phyloP scores from a whole-genome alignment of 1,284 basidiomycete species.

The Ceratobasidium theobromae region DNA sequence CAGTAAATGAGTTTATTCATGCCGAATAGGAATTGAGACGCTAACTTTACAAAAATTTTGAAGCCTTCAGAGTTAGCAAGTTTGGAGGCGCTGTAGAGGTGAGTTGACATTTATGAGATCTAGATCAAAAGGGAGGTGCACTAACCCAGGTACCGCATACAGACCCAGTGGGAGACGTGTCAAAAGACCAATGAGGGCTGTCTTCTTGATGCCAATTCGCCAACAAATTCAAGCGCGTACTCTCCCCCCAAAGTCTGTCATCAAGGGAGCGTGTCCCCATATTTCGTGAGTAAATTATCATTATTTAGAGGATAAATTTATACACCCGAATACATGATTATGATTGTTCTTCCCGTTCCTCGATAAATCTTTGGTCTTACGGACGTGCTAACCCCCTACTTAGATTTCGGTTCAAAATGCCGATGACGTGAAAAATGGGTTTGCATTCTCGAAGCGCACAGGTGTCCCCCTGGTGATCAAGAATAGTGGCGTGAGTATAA shows the following conservation, averaged over 20 bases:
- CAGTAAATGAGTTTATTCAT: background rate
- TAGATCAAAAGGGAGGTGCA: background rate
- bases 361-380: too few species aligned
- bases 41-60: background rate
- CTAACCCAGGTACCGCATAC: background rate
- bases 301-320: background rate
- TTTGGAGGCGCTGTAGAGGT: conserved; percentile 10
- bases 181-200: conserved; percentile 15
- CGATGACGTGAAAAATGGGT: conserved; percentile 49
- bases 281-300: background rate
- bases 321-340: too few species aligned
- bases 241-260: background rate
- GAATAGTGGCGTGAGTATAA: background rate
- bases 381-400: background rate
- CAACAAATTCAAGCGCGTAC: background rate
- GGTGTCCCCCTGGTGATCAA: conserved; percentile 41
- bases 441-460: conserved; percentile 47
- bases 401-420: conserved; percentile 50
- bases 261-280: conserved; percentile 9
- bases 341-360: background rate
- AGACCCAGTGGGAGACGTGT: conserved; percentile 26
- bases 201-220: conserved; percentile 2
- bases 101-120: background rate
- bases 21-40: background rate
- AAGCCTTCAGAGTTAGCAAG: conserved; percentile 15